phyloP scores from a whole-genome alignment of 2,329 filamentous ascomycete genomes.

The Penicillium palitans region DNA sequence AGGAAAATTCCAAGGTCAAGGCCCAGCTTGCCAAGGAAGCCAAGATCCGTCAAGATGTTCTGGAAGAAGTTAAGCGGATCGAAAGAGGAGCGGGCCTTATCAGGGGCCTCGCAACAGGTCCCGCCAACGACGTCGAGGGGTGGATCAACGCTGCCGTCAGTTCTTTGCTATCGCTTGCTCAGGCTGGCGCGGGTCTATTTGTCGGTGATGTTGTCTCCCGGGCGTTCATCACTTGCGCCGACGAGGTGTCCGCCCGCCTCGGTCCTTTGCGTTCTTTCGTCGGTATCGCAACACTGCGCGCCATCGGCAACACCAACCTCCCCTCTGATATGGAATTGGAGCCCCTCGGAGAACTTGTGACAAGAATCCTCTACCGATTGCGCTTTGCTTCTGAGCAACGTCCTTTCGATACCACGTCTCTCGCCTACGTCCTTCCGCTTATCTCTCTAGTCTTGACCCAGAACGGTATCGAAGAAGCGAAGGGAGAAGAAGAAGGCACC shows the following conservation, averaged over 20 bases:
- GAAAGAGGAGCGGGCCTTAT: constrained; percentile 85
- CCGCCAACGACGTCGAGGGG: constrained; percentile 80
- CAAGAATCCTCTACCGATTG: constrained; percentile 84
- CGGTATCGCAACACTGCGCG: constrained; percentile 80
- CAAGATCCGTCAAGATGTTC: constrained; percentile 72
- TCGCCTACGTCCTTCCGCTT: constrained; percentile 84
- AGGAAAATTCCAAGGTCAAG: constrained; percentile 87
- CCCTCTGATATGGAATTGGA: constrained; percentile 73
- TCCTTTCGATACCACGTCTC: constrained; percentile 84
- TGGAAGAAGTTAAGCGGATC: constrained; percentile 67
- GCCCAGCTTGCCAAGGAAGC: constrained; percentile 86
- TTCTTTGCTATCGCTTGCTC: constrained; percentile 69
- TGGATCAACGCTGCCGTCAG: constrained; percentile 86
- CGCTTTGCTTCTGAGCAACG: constrained; percentile 89
- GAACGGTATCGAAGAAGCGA: constrained; percentile 68
- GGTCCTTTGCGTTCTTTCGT: constrained; percentile 78
- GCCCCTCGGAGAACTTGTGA: constrained; percentile 76
- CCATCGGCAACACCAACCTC: constrained; percentile 71
- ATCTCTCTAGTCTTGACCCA: constrained; percentile 75
- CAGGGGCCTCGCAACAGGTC: constrained; percentile 75
- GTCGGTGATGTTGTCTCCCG: constrained; percentile 76
- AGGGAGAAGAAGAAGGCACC: constrained; percentile 76
- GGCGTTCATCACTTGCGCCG: constrained; percentile 76
- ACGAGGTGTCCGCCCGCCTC: constrained; percentile 71
- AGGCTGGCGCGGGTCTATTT: constrained; percentile 74